Base-by-base conservation (phyloP, 345 rosid genomes). In the Hypericum perforatum region DNA sequence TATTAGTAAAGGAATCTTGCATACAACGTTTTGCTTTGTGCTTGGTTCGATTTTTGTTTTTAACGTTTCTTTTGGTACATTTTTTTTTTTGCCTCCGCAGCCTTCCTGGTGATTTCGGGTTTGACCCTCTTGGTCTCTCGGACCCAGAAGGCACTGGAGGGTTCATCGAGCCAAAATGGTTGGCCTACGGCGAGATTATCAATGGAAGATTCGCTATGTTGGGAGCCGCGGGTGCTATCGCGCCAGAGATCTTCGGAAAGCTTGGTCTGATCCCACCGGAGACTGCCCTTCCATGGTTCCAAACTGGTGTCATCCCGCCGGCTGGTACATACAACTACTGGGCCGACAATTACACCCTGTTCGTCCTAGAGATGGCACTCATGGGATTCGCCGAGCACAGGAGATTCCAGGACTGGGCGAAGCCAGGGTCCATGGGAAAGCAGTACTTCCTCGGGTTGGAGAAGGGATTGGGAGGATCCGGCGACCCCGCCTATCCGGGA, bases 371-470 rank as follows among this genome's bases (percentile, higher is more conserved):
- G 61, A 68, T 92, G 98, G 98, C 95, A 8, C 72, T 88, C 16
- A 77, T 92, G 95, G 98, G 98, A 6, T 92, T 92, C 14, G 96
- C 98, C 0, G 98, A 92, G 76, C 98, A 92, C 89, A 46, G 95
- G 56, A 83, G 98, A 60, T 70, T 85, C 66, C 98, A 87, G 29
- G 98, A 92, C 85, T 92, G 90, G 94, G 43, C 44, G 52, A 92
- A 83, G 0, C 98, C 90, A 0, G 98, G 98, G 3, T 87, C 90
- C 43, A 78, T 92, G 98, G 79, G 90, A 0, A 88, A 71, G 71
- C 98, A 92, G 16, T 92, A 92, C 70, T 92, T 92, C 81, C 66
- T 88, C 53, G 96, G 98, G 0, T 44, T 88, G 0, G 96, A 92
- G 77, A 92, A 92, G 60, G 78, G 57, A 36, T 73, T 92, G 12